Conservation (phyloP, 371 early-diverging fungal species). For the Vavraia culicis region DNA sequence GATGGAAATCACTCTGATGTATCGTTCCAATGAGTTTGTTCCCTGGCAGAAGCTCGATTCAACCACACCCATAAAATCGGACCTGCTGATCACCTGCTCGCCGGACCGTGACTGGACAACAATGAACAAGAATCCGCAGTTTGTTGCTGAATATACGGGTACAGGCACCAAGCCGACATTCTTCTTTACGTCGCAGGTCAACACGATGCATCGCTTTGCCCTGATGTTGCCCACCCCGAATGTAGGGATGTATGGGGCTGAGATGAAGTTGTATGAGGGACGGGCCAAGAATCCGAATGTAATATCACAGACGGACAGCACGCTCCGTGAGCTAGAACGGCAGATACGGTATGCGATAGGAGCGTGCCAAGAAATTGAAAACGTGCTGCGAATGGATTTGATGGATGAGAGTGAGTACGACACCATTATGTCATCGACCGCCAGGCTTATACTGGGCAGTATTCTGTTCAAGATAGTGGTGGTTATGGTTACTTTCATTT, state of each 20-base stretch:
- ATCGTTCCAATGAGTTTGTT: not conserved
- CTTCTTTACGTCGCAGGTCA: slow-evolving; percentile 29
- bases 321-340: slow-evolving; percentile 23
- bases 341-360: slow-evolving; percentile 28
- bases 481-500: slow-evolving; percentile 29
- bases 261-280: slow-evolving; percentile 30
- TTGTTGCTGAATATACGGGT: slow-evolving; percentile 23
- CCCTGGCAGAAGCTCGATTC: slow-evolving; percentile 10
- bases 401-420: slow-evolving; percentile 27
- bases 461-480: slow-evolving; percentile 32
- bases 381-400: slow-evolving; percentile 28
- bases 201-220: slow-evolving; percentile 24
- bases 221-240: slow-evolving; percentile 1
- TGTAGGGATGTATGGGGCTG: slow-evolving; percentile 12
- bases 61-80: slow-evolving; percentile 10
- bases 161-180: slow-evolving; percentile 23
- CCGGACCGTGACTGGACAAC: slow-evolving; percentile 13
- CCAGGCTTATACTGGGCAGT: slow-evolving; percentile 20
- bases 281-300: slow-evolving; percentile 29
- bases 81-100: slow-evolving; percentile 2
- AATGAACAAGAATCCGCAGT: slow-evolving; percentile 6
- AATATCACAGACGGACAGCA: slow-evolving; percentile 35
- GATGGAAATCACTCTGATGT: slow-evolving; percentile 4
- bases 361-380: slow-evolving; percentile 29
- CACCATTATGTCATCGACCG: slow-evolving; percentile 21